Evolutionary conservation across 2,329 filamentous ascomycete genomes (phyloP).

Genomic region (Cercospora sojina): DNA sequence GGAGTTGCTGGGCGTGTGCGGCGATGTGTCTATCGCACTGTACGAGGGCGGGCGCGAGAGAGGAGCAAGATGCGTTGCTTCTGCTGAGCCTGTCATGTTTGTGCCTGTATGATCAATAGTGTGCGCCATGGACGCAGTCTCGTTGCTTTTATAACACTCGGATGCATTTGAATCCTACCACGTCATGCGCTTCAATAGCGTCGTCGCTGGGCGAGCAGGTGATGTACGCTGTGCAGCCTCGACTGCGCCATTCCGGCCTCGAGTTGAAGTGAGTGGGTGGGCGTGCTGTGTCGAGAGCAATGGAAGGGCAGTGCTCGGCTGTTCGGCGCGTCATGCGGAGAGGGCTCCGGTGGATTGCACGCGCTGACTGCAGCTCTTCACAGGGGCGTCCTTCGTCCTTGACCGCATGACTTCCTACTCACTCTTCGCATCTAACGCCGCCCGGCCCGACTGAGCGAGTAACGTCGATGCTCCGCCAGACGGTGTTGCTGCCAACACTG

Average conservation of each 20-base stretch:
- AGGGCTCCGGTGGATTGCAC: neutral
- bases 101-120: neutral
- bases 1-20: neutral
- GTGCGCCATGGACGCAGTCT: neutral
- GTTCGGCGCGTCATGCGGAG: neutral
- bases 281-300: neutral
- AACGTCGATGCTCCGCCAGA: too few relatives aligned
- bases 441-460: too few relatives aligned
- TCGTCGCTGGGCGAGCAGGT: neutral
- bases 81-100: neutral
- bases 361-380: neutral
- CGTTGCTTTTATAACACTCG: neutral
- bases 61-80: neutral
- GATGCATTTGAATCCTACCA: neutral
- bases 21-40: neutral
- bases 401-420: too few relatives aligned
- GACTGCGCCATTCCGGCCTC: neutral
- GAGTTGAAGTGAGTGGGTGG: neutral
- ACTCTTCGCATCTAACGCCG: too few relatives aligned
- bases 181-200: neutral
- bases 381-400: too few relatives aligned
- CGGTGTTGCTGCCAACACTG: too few relatives aligned
- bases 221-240: neutral
- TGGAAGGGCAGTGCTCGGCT: neutral
- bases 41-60: neutral